Percentiles rank a stretch among this genome's conserved stretches.
Evolutionary conservation across 1,139 yeast species (phyloP).

Genomic region (Blastobotrys raffinosifermentans): DNA sequence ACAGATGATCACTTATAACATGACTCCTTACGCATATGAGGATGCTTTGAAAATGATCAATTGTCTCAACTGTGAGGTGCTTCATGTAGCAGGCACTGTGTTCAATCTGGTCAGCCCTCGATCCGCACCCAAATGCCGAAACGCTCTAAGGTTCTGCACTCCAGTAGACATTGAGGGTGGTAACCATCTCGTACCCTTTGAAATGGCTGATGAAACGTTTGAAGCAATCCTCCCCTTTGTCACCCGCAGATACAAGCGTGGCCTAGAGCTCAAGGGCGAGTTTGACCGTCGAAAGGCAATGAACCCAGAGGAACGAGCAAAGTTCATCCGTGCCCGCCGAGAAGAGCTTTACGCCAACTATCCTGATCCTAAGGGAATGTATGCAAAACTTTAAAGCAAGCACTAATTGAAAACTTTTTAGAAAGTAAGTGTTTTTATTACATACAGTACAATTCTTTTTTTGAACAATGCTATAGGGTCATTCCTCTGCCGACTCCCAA

Average conservation of each 20-base stretch:
- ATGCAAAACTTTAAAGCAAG: not conserved
- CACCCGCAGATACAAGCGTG: not conserved
- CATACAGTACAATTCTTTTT: too few relatives aligned
- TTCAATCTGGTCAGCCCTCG: constrained; percentile 53
- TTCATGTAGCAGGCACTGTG: constrained; percentile 44
- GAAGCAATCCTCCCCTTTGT: constrained; percentile 25
- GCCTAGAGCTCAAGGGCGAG: not conserved
- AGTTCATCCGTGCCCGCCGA: constrained; percentile 1
- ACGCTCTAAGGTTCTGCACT: constrained; percentile 28
- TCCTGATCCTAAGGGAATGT: not conserved
- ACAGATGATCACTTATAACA: constrained; percentile 49
- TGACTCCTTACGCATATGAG: constrained; percentile 28
- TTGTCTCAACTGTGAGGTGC: constrained; percentile 41
- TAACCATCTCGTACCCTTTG: constrained; percentile 49
- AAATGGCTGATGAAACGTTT: constrained; percentile 46
- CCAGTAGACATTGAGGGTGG: constrained; percentile 42
- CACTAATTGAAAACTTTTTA: too few relatives aligned
- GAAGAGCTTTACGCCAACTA: not conserved
- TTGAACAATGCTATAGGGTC: constrained; percentile 6
- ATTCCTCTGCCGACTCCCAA: constrained; percentile 45
- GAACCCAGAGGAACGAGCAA: not conserved
- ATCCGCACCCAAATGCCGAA: constrained; percentile 33
- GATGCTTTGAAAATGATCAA: constrained; percentile 11
- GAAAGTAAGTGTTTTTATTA: too few relatives aligned
- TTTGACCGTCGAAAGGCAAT: not conserved